Evolutionary conservation across 1,139 yeast species (phyloP), one percentile per base, ranked within the genome.

Genomic region (Tardiomyces blankii): DNA sequence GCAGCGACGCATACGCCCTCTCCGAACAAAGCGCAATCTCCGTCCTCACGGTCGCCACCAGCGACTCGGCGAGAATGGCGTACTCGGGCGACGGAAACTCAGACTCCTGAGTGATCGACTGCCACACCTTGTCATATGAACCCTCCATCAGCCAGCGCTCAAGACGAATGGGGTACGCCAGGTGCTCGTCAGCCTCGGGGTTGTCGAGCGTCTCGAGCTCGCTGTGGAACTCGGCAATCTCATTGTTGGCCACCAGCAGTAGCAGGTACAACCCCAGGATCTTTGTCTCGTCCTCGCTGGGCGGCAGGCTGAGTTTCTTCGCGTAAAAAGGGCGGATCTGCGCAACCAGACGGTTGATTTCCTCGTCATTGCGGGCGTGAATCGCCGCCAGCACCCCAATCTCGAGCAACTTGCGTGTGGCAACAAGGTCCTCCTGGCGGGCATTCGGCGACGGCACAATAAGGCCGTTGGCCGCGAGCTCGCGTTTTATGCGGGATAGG

Each of bases 121-220:
- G 82, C 85, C 95, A 85, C 46, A 91, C 91, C 66, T 86, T 86
- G 63, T 87, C 93, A 65, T 89, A 91, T 53, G 91, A 84, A 42
- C 98, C 98, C 64, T 91, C 98, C 85, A 91, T 88, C 54, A 91
- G 76, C 80, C 94, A 86, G 55, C 87, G 82, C 64, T 91, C 98
- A 55, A 91, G 78, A 55, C 80, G 78, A 48, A 91, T 80, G 25
- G 98, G 97, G 63, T 88, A 88, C 46, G 78, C 76, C 55, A 91
- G 71, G 62, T 69, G 78, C 48, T 67, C 64, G 56, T 80, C 85
- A 38, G 67, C 66, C 52, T 80, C 86, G 42, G 78, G 72, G 57
- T 70, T 75, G 55, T 74, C 76, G 54, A 89, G 74, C 50, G 73
- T 72, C 63, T 91, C 97, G 52, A 91, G 70, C 63, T 87, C 96